Evolutionary conservation across 495 filamentous ascomycete species (phyloP).

Genomic region (Trichoderma orchidacearum): DNA sequence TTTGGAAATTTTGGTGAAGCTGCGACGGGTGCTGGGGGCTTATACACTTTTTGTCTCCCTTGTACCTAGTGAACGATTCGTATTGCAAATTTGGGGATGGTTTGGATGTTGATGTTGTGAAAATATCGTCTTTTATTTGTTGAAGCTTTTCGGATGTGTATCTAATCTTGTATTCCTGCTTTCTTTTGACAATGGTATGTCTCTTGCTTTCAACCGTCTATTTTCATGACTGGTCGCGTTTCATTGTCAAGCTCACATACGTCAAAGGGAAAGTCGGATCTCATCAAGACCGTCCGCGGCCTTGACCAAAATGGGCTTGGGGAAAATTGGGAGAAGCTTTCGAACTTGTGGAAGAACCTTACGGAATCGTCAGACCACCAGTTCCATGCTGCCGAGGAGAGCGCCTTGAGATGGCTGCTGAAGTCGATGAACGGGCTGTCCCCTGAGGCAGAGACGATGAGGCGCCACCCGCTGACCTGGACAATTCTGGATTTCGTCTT

Average conservation of each 20-base stretch:
- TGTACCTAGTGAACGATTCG: too few relatives aligned
- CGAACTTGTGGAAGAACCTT: constrained; percentile 20
- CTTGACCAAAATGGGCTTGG: constrained; percentile 25
- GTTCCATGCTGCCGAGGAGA: constrained; percentile 32
- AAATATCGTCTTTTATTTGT: too few relatives aligned
- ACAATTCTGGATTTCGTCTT: constrained; percentile 25
- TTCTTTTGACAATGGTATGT: neutral
- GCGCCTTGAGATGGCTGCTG: constrained; percentile 32
- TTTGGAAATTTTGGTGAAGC: constrained; percentile 1
- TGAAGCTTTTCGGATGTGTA: too few relatives aligned
- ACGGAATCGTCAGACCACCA: constrained; percentile 13
- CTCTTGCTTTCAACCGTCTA: neutral
- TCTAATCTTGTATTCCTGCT: neutral
- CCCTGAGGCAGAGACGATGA: constrained; percentile 25
- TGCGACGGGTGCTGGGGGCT: neutral
- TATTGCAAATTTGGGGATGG: too few relatives aligned
- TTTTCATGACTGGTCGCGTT: neutral
- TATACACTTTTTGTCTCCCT: neutral
- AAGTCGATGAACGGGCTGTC: constrained; percentile 30
- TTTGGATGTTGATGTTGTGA: too few relatives aligned
- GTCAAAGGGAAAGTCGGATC: neutral
- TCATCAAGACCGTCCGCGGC: constrained; percentile 7
- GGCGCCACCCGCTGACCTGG: constrained; percentile 31
- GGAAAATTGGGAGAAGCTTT: constrained; percentile 23
- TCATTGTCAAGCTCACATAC: neutral